phyloP scores from a whole-genome alignment of 2,329 filamentous ascomycete genomes.

The Colletotrichum salicis region DNA sequence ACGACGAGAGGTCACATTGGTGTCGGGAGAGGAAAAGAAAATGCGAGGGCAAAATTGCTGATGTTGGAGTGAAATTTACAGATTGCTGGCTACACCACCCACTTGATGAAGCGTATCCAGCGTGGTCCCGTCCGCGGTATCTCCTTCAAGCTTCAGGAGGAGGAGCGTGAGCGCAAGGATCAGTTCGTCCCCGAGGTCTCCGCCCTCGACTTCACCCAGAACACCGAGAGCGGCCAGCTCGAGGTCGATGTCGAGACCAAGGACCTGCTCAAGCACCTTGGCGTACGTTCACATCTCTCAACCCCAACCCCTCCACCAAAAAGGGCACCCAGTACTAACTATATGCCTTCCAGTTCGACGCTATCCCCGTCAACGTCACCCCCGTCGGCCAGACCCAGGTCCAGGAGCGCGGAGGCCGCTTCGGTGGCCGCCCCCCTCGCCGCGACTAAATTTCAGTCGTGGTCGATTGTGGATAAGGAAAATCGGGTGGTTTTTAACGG shows the following conservation, averaged over 20 bases:
- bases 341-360: constrained; percentile 79
- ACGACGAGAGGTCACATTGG: too few relatives aligned
- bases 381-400: constrained; percentile 89
- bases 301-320: background rate
- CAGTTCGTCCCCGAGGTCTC: constrained; percentile 99
- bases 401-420: constrained; percentile 81
- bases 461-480: constrained; percentile 14
- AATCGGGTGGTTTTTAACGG: constrained; percentile 40
- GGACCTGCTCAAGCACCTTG: constrained; percentile 98
- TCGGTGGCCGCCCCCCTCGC: constrained; percentile 70
- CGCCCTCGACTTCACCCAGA: constrained; percentile 97
- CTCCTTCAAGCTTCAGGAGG: constrained; percentile 99
- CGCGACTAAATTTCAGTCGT: constrained; percentile 52
- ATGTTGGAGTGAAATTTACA: constrained; percentile 47
- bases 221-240: constrained; percentile 90
- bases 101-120: constrained; percentile 99
- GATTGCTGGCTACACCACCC: constrained; percentile 99
- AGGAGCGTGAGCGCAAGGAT: constrained; percentile 99
- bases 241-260: constrained; percentile 98
- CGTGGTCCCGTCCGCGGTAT: constrained; percentile 99
- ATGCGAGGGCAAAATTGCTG: background rate
- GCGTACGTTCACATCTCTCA: constrained; percentile 73
- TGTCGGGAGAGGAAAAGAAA: background rate
- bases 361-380: constrained; percentile 95
- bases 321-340: constrained; percentile 41